Base-by-base conservation (phyloP, 1,139 yeast species). In the Sugiyamaella japonica region DNA sequence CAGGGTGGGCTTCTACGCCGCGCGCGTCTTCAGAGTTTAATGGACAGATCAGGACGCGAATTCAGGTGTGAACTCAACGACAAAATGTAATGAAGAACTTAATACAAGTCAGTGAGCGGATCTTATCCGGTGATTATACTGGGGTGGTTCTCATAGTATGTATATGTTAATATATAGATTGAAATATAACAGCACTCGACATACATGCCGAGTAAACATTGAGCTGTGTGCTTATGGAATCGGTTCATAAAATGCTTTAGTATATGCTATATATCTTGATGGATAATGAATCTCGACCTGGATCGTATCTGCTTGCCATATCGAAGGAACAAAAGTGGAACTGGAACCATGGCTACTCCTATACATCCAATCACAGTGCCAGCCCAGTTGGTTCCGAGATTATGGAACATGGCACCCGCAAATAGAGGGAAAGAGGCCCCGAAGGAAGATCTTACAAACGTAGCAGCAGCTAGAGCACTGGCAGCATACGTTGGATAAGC, bases 391-490 rank as follows among this genome's bases (percentile, higher is more conserved):
- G 82, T 80, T 36, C 89, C 85, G 82, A 90, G 78, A 61, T 78
- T 79, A 13, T 75, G 70, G 71, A 89, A 89, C 96, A 90, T 85
- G 61, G 82, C 86, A 2, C 79, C 70, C 1, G 85, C 80, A 66
- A 91, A 91, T 57, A 91, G 75, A 37, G 98, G 97, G 80, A 91
- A 90, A 1, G 79, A 79, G 41, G 85, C 87, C 58, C 86, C 90
- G 63, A 82, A 80, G 0, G 76, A 84, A 58, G 91, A 83, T 76
- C 99, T 83, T 66, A 91, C 75, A 66, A 90, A 83, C 0, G 96
- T 84, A 68, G 89, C 89, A 12, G 86, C 97, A 4, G 97, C 96
- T 62, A 90, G 76, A 1, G 97, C 97, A 29, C 95, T 86, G 23
- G 44, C 50, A 3, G 97, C 95, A 66, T 85, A 83, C 56, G 83